A percentile compares a stretch with the other conserved stretches of the same genome.
phyloP scores from a whole-genome alignment of 805 yeast genomes.

The Grigorovia transvaalensis region DNA sequence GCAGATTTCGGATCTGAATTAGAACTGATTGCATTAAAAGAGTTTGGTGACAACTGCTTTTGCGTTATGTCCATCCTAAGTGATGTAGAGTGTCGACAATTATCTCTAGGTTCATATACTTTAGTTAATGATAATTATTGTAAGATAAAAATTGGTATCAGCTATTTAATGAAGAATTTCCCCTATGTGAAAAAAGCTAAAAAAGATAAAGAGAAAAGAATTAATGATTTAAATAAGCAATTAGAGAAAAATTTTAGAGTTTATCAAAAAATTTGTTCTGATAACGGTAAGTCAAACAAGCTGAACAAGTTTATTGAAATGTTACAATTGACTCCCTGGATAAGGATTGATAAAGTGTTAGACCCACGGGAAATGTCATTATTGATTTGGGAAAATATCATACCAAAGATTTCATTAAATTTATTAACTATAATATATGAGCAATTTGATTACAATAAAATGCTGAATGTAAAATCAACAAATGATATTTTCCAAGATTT shows the following conservation, averaged over 20 bases:
- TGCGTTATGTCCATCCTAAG: constrained; percentile 20
- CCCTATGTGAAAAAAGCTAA: not conserved
- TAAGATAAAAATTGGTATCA: constrained; percentile 18
- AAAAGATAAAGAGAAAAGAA: constrained; percentile 1
- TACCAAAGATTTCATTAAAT: constrained; percentile 25
- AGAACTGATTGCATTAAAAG: constrained; percentile 14
- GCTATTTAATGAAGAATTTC: constrained; percentile 12
- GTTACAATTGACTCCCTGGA: constrained; percentile 15
- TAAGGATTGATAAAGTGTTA: constrained; percentile 8
- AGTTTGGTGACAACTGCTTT: constrained; percentile 11
- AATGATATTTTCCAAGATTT: constrained; percentile 19
- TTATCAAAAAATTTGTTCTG: not conserved
- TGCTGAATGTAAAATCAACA: constrained; percentile 18
- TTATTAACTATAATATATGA: constrained; percentile 23
- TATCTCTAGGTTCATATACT: constrained; percentile 26
- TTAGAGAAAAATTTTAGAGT: constrained; percentile 4
- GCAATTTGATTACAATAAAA: constrained; percentile 17
- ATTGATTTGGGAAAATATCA: constrained; percentile 22
- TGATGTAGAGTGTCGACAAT: constrained; percentile 25
- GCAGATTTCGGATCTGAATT: constrained; percentile 26
- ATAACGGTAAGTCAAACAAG: constrained; percentile 1
- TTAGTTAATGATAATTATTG: constrained; percentile 21
- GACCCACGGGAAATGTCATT: constrained; percentile 17
- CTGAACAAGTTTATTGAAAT: constrained; percentile 6
- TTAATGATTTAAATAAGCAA: constrained; percentile 1